These are phyloP conservation scores for Arthrobotrys iridis DNA, from an alignment of 2,329 filamentous ascomycete species.

Conservation along the genomic window DNA sequence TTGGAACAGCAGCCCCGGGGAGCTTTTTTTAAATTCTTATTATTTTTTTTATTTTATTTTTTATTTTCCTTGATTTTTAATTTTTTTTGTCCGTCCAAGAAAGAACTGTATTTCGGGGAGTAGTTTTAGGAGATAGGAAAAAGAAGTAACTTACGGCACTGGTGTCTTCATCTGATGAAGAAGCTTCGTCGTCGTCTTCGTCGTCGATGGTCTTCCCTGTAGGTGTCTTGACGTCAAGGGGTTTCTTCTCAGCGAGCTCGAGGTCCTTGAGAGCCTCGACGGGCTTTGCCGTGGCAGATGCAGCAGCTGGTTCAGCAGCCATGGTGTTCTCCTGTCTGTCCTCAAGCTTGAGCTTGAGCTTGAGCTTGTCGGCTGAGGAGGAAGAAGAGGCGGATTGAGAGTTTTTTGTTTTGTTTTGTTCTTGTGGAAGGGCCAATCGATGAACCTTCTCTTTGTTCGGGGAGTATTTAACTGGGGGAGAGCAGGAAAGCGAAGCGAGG, in stretches of 20 bases:
- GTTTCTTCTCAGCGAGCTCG: background rate
- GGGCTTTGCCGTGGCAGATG: background rate
- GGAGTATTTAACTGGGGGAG: background rate
- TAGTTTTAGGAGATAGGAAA: background rate
- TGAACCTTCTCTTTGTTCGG: background rate
- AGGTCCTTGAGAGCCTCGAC: constrained; percentile 24
- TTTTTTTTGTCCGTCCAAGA: no score
- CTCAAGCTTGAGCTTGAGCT: no score
- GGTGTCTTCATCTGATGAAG: constrained; percentile 7
- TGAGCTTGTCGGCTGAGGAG: background rate
- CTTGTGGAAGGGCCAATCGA: background rate
- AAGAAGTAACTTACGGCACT: constrained; percentile 10
- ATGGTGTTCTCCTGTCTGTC: constrained; percentile 9
- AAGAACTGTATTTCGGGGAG: no score
- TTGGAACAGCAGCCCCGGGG: background rate
- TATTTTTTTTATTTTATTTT: no score
- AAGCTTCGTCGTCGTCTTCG: no score
- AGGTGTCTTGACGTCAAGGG: background rate
- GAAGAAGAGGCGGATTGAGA: constrained; percentile 23
- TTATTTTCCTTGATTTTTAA: no score
- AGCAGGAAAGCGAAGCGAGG: no score
- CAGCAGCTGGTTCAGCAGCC: constrained; percentile 13
- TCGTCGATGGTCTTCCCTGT: background rate
- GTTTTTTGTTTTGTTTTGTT: background rate
- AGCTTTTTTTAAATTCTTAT: background rate